Percentiles rank a stretch among this genome's conserved stretches.
These are phyloP conservation scores for Urostyla sp. DNA, from an alignment of 73 alveolate genomes.

Conservation along the genomic window DNA sequence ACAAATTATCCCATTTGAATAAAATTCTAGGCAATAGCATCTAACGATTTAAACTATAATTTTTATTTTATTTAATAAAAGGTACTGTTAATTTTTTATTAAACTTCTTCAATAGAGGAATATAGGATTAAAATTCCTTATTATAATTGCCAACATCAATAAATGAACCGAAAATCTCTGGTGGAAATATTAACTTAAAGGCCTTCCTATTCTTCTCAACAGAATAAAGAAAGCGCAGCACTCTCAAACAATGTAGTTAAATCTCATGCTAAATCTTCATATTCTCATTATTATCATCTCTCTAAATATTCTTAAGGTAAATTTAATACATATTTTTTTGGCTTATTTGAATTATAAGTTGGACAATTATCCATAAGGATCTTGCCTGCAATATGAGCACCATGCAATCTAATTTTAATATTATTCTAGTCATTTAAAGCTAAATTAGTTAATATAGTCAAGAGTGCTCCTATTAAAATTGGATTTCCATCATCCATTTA, in stretches of 20 bases:
- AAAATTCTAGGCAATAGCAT: conserved; percentile 62
- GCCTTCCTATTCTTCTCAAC: conserved; percentile 68
- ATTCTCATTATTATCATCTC: conserved; percentile 65
- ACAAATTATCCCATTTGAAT: conserved; percentile 46
- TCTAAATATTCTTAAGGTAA: conserved; percentile 45
- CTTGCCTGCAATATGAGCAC: conserved; percentile 64
- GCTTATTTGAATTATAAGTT: conserved; percentile 9
- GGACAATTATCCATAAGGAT: conserved; percentile 58
- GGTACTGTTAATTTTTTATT: conserved; percentile 64
- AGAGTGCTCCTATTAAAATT: conserved; percentile 52
- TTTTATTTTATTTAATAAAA: conserved; percentile 8
- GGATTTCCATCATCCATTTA: conserved; percentile 54
- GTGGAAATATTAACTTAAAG: conserved; percentile 72
- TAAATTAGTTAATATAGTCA: conserved; percentile 66
- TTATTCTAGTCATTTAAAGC: conserved; percentile 72
- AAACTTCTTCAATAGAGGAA: conserved; percentile 53
- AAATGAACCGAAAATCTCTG: conserved; percentile 79
- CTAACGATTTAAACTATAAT: conserved; percentile 62
- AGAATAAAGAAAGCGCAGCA: conserved; percentile 48
- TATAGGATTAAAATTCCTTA: conserved; percentile 70
- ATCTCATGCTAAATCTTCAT: conserved; percentile 66
- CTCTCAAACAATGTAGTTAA: conserved; percentile 57
- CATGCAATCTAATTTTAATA: conserved; percentile 69
- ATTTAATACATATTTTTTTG: conserved; percentile 47
- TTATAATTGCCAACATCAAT: conserved; percentile 89